Percentiles rank a stretch among this genome's conserved stretches.
Conservation (phyloP, 179 eudicot genomes). For the Beta corolliflora region DNA sequence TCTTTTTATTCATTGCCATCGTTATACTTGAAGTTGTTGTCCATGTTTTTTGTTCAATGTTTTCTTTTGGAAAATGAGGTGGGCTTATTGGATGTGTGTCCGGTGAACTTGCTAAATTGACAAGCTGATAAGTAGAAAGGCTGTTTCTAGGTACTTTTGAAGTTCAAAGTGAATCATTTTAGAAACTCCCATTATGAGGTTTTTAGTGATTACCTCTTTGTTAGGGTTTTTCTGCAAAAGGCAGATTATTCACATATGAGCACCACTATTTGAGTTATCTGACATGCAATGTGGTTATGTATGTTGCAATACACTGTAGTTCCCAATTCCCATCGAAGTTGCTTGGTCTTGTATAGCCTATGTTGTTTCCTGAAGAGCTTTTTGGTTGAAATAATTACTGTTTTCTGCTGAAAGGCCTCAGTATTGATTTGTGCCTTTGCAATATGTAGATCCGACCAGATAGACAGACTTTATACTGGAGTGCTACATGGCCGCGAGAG, state of each 20-base stretch:
- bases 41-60: neutral
- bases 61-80: neutral
- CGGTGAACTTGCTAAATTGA: neutral
- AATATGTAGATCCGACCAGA: conserved; percentile 80
- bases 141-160: neutral
- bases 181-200: neutral
- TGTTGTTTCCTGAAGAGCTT: neutral
- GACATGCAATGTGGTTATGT: neutral
- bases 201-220: neutral
- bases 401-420: neutral
- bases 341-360: neutral
- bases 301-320: neutral
- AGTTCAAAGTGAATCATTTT: neutral
- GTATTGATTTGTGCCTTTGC: neutral
- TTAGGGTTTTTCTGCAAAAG: neutral
- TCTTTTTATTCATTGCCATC: neutral
- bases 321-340: neutral
- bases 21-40: neutral
- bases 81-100: neutral
- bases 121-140: neutral
- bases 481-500: conserved; percentile 96
- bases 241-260: neutral
- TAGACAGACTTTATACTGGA: conserved; percentile 89
- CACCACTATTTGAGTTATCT: neutral
- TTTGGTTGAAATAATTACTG: neutral